phyloP scores from a whole-genome alignment of 371 early-diverging fungal species.

The Actinomortierella wolfii region DNA sequence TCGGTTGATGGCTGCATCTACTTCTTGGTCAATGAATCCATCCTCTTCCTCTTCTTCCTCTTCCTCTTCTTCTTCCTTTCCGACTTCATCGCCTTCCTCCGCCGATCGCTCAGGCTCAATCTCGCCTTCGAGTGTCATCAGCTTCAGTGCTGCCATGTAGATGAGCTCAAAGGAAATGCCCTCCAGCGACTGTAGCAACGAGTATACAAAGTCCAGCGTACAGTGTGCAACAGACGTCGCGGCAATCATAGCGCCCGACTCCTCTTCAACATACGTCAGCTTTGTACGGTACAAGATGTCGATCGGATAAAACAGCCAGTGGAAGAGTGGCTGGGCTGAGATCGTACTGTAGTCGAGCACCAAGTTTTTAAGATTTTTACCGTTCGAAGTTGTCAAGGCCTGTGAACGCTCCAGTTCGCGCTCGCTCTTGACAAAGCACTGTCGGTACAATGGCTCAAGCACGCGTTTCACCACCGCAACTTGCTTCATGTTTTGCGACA shows the following conservation, averaged over 20 bases:
- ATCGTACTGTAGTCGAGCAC: constrained; percentile 44
- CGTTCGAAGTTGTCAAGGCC: constrained; percentile 22
- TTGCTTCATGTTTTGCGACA: constrained; percentile 28
- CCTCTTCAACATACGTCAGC: constrained; percentile 45
- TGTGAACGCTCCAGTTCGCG: constrained; percentile 18
- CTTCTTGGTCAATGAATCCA: constrained; percentile 53
- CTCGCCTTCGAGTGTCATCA: constrained; percentile 41
- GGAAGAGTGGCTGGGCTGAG: constrained; percentile 50
- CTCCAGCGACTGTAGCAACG: constrained; percentile 48
- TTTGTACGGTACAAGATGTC: constrained; percentile 56
- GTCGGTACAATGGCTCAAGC: constrained; percentile 31
- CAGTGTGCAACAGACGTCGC: constrained; percentile 49
- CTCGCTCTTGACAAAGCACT: constrained; percentile 31
- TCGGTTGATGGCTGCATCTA: constrained; percentile 43
- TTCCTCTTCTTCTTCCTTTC: constrained; percentile 9
- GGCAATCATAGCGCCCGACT: constrained; percentile 45
- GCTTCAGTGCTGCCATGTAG: constrained; percentile 54
- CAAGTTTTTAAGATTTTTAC: constrained; percentile 22
- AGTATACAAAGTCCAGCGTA: constrained; percentile 24
- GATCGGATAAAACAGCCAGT: constrained; percentile 61
- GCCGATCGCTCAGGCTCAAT: constrained; percentile 15
- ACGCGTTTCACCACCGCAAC: constrained; percentile 34
- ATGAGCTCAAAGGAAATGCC: constrained; percentile 54
- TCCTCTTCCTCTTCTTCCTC: constrained; percentile 51
- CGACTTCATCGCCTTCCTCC: constrained; percentile 10